Base-by-base conservation (phyloP, 805 yeast genomes). In the Wickerhamomyces alni region DNA sequence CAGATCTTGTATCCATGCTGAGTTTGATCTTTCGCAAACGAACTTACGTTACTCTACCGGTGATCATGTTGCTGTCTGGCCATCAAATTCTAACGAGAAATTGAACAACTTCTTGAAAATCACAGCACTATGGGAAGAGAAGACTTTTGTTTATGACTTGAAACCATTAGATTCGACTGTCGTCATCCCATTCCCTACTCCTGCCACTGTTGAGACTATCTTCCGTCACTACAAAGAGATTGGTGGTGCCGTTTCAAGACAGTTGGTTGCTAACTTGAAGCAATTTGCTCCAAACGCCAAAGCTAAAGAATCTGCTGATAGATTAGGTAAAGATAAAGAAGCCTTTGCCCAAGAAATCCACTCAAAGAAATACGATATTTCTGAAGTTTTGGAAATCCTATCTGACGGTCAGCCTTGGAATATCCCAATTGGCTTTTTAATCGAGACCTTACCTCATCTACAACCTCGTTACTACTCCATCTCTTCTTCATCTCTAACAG, bases 401-500 rank as follows among this genome's bases (percentile, higher is more conserved):
- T 83, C 95, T 13, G 54, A 67, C 12, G 87, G 86, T 41, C 54
- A 45, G 21, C 61, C 75, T n/a, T 93, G 98, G 98, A 50, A 58
- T 12, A 84, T 91, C 35, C 96, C 98, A 25, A 83, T 91, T 69
- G 80, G 79, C 45, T 86, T 89, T 56, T 63, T 93, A 30, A 69
- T 89, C 51, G 99, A 91, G 67, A 73, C 82, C 24, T 61, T 93
- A 46, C 75, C 88, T 32, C 85, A 79, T 51, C 67, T 93, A 55
- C 94, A 84, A 61, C 96, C 97, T 31, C 89, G 99, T 62, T 91
- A 87, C 67, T 91, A 91, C 65, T 91, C 98, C 17, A 91, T 91
- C 50, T 89, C 97, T 2, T 89, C 97, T 1, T 87, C 96, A 5
- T 81, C 94, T 1, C 62, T 77, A 38, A 72, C 79, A 41, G 93